A percentile compares a stretch with the other conserved stretches of the same genome.
Evolutionary conservation across 306 rosid species (phyloP).

Genomic region (Dryas alaskensis): DNA sequence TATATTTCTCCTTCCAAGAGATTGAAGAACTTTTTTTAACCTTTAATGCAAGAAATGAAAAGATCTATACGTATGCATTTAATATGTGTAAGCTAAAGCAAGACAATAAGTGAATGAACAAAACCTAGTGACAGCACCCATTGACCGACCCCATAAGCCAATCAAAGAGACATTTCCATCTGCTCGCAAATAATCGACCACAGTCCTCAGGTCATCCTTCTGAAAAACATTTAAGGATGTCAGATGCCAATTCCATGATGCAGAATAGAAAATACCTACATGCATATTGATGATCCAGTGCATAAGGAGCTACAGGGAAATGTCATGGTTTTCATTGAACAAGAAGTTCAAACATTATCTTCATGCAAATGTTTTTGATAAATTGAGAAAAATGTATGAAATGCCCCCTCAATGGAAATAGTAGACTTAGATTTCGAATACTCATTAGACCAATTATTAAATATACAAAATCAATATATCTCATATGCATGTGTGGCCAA

Average conservation of each 20-base stretch:
- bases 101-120: constrained; percentile 31
- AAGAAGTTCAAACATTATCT: background rate
- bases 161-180: constrained; percentile 91
- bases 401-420: background rate
- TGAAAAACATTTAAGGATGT: constrained; percentile 40
- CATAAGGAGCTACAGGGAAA: background rate
- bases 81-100: constrained; percentile 18
- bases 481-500: too few species aligned
- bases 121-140: constrained; percentile 97
- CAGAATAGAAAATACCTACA: constrained; percentile 22
- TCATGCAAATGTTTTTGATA: background rate
- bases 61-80: background rate
- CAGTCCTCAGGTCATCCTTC: constrained; percentile 85
- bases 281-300: constrained; percentile 6
- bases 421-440: background rate
- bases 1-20: background rate
- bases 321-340: background rate
- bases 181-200: constrained; percentile 74
- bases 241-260: constrained; percentile 16
- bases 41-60: background rate
- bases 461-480: background rate
- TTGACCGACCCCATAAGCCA: constrained; percentile 99
- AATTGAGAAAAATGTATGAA: background rate
- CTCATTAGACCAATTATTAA: background rate
- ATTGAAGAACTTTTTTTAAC: background rate